A percentile compares a stretch with the other conserved stretches of the same genome.
These are phyloP conservation scores for Oxytropis ochrocephala DNA, from an alignment of 306 rosid genomes.

Conservation along the genomic window DNA sequence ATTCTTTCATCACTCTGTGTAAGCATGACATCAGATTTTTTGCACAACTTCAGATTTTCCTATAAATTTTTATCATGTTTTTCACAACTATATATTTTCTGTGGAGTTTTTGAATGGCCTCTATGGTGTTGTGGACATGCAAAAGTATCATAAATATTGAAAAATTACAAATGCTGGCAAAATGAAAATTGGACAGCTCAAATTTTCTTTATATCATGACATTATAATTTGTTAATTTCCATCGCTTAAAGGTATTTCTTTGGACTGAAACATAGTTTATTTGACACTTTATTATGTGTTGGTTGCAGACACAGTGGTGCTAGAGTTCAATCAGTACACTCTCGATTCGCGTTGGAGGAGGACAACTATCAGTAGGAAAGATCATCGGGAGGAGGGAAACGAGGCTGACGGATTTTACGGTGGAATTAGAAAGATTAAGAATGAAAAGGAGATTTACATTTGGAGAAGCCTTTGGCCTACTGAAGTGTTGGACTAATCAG, in stretches of 20 bases:
- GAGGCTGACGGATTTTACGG: constrained; percentile 90
- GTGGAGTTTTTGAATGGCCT: background rate
- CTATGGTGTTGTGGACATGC: background rate
- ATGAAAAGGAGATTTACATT: constrained; percentile 39
- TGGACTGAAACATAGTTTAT: constrained; percentile 2
- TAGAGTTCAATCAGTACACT: constrained; percentile 90
- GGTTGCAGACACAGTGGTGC: constrained; percentile 64
- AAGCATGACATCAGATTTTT: background rate
- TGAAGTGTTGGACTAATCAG: constrained; percentile 54
- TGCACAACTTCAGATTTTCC: background rate
- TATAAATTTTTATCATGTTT: background rate
- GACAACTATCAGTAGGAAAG: constrained; percentile 47
- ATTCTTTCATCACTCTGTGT: background rate
- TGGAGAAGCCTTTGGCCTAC: constrained; percentile 87
- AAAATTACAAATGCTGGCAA: background rate
- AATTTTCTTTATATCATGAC: background rate
- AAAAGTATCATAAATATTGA: background rate
- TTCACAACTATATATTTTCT: background rate
- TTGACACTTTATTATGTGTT: constrained; percentile 17
- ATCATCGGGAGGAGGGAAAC: constrained; percentile 79
- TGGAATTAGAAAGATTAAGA: constrained; percentile 70
- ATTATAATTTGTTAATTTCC: background rate
- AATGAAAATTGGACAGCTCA: background rate
- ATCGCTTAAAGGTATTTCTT: background rate
- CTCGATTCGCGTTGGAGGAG: constrained; percentile 78